These are phyloP conservation scores for Fusarium ramigenum DNA, from an alignment of 2,329 filamentous ascomycete species.

Conservation along the genomic window DNA sequence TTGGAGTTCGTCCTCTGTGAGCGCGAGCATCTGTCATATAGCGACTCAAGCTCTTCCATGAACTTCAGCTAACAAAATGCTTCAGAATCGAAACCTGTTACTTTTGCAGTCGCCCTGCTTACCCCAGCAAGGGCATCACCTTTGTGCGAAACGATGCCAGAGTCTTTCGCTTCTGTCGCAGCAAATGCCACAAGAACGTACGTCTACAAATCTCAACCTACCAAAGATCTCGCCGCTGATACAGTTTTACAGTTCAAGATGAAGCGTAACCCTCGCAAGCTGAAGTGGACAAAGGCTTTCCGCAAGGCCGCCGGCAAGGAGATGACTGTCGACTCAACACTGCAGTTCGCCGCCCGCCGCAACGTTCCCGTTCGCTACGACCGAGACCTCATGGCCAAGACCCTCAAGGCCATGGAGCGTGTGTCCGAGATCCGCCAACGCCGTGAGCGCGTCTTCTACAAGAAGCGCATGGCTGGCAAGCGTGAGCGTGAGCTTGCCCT, in stretches of 20 bases:
- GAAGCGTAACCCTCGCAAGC: constrained; percentile 96
- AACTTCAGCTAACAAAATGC: constrained; percentile 26
- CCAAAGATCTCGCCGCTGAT: constrained; percentile 11
- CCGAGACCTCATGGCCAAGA: constrained; percentile 87
- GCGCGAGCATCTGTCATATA: not conserved
- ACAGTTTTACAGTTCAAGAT: constrained; percentile 77
- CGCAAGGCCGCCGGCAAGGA: constrained; percentile 81
- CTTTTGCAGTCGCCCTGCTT: constrained; percentile 60
- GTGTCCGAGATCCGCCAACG: constrained; percentile 84
- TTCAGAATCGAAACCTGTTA: constrained; percentile 57
- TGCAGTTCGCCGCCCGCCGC: constrained; percentile 90
- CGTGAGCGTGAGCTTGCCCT: constrained; percentile 80
- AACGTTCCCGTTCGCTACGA: constrained; percentile 97
- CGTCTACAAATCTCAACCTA: constrained; percentile 30
- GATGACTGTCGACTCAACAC: constrained; percentile 92
- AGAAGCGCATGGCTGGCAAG: constrained; percentile 91
- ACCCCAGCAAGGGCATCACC: constrained; percentile 65
- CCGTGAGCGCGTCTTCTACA: constrained; percentile 93
- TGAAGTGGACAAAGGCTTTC: constrained; percentile 97
- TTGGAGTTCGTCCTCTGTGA: not conserved
- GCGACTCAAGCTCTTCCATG: constrained; percentile 6
- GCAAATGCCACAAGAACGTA: constrained; percentile 69
- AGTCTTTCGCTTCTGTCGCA: constrained; percentile 67
- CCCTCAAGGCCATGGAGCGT: constrained; percentile 90
- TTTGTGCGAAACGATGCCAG: constrained; percentile 62